Evolutionary conservation across 1,284 basidiomycete species (phyloP).

Genomic region (Ceratobasidium sp.): DNA sequence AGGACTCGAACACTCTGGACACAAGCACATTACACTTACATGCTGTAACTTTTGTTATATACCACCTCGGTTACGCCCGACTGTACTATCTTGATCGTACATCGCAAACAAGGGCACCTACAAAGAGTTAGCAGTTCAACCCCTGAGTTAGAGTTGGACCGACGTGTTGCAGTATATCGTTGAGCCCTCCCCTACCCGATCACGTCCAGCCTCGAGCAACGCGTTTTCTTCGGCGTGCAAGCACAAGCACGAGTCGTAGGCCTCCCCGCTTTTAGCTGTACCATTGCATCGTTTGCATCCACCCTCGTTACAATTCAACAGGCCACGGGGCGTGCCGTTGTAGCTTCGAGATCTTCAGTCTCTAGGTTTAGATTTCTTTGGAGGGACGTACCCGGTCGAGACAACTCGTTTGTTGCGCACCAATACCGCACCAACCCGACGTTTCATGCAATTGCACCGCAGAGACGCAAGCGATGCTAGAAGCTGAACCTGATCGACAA

Average conservation of each 20-base stretch:
- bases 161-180: conserved; percentile 87
- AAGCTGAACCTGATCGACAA: conserved; percentile 56
- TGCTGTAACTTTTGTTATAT: conserved; percentile 94
- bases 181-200: conserved; percentile 80
- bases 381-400: conserved; percentile 74
- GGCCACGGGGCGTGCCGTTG: conserved; percentile 93
- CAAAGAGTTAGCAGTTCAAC: too few species aligned
- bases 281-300: conserved; percentile 85
- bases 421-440: conserved; percentile 91
- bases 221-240: conserved; percentile 99
- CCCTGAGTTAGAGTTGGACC: conserved; percentile 42
- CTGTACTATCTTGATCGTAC: conserved; percentile 97
- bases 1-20: conserved; percentile 16
- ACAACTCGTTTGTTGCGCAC: conserved; percentile 87
- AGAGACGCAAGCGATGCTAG: conserved; percentile 86
- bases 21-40: conserved; percentile 61
- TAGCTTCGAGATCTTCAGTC: conserved; percentile 77
- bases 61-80: conserved; percentile 92
- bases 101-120: conserved; percentile 96
- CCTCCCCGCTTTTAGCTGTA: conserved; percentile 57
- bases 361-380: conserved; percentile 13
- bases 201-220: conserved; percentile 88
- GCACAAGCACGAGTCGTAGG: conserved; percentile 87
- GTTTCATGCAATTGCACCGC: conserved; percentile 97
- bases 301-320: conserved; percentile 88